A percentile compares a stretch with the other conserved stretches of the same genome.
These are phyloP conservation scores for Lichtheimia corymbifera DNA, from an alignment of 371 early-diverging fungal species.

Conservation along the genomic window DNA sequence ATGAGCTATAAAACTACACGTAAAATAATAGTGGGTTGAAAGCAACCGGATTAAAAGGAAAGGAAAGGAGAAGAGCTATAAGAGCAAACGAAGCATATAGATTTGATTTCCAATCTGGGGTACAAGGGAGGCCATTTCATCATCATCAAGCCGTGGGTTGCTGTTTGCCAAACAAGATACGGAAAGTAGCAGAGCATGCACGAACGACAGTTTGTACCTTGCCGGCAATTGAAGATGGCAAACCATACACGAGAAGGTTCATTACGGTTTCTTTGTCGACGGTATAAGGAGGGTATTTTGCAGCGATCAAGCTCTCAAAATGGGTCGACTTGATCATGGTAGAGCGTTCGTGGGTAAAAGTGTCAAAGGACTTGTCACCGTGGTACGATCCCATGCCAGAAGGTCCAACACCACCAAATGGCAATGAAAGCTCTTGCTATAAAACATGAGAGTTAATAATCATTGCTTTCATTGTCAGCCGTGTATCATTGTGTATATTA, in stretches of 20 bases:
- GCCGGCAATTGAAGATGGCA: slow-evolving; percentile 24
- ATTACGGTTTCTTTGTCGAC: slow-evolving; percentile 33
- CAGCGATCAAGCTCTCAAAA: slow-evolving; percentile 43
- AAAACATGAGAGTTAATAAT: slow-evolving; percentile 10
- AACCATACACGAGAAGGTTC: slow-evolving; percentile 16
- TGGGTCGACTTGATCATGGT: slow-evolving; percentile 54
- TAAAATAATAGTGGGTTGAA: too few relatives aligned
- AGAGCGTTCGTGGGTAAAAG: slow-evolving; percentile 69
- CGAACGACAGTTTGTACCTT: slow-evolving; percentile 29
- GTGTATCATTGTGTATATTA: neutral
- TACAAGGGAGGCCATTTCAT: too few relatives aligned
- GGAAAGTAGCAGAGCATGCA: slow-evolving; percentile 15
- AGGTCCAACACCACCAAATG: slow-evolving; percentile 87
- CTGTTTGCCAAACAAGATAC: slow-evolving; percentile 14
- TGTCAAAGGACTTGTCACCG: slow-evolving; percentile 75
- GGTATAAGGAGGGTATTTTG: slow-evolving; percentile 54
- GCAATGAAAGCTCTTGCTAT: slow-evolving; percentile 50
- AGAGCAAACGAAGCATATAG: too few relatives aligned
- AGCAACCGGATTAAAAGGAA: too few relatives aligned
- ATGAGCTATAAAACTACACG: too few relatives aligned
- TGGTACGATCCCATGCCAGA: slow-evolving; percentile 88
- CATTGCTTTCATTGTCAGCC: too few relatives aligned
- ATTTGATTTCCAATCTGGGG: too few relatives aligned
- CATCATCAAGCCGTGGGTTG: too few relatives aligned
- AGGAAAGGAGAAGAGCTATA: too few relatives aligned